Evolutionary conservation across 1,139 yeast species (phyloP), one percentile per base, ranked within the genome.

Genomic region (Pichia sp.): DNA sequence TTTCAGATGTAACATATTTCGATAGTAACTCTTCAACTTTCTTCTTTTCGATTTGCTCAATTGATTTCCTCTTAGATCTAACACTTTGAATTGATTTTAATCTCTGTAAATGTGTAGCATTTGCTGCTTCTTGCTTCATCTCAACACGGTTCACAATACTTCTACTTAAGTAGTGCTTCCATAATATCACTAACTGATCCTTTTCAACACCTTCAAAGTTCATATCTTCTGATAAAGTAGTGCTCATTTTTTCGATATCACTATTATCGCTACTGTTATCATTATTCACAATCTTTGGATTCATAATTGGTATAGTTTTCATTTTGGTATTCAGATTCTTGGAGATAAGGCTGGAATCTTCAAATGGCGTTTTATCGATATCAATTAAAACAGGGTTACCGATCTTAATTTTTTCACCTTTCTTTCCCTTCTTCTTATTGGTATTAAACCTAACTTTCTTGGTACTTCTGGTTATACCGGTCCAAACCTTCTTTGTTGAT

Each of bases 161-260:
- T 10, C 45, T 37, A 37, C 52, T 53, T 34, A 60, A 37, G 39
- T 54, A 56, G 33, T 58, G 60, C 7, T 48, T 42, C 63, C 63
- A 60, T 15, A 57, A 38, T 8, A 39, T 38, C 9, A 50, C 28
- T 10, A 56, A 22, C 21, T 39, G 33, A n/a, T 44, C 34, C 3
- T 15, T 14, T 26, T 34, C 32, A 11, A 31, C 25, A 21, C 17
- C 34, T n/a, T 31, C 25, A 10, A n/a, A 14, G 25, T 21, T 12
- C 6, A 25, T 32, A 3, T 31, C 34, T 12, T 28, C 35, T 6
- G 36, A 34, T 5, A 30, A n/a, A 25, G 39, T 34, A 1, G 45
- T 36, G 19, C 42, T 38, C n/a, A 39, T 22, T 7, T 26, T 21
- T n/a, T 10, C 14, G 20, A n/a, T n/a, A 31, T 26, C 20, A n/a